Percentiles rank a stretch among this genome's conserved stretches.
Conservation (phyloP, 805 yeast genomes). For the Lipomyces yamadae region DNA sequence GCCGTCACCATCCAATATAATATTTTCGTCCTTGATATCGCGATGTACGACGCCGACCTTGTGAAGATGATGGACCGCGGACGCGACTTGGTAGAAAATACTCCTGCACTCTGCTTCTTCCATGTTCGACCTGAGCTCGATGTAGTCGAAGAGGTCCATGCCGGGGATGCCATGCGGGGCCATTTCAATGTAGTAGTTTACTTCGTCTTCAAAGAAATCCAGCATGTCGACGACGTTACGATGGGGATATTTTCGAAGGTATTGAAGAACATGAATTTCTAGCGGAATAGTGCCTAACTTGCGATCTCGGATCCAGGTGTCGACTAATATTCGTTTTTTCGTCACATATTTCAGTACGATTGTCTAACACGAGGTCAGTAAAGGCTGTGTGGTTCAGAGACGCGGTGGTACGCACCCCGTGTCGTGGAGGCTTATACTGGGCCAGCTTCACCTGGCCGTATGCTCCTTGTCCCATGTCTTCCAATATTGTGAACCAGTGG, state of each 20-base stretch:
- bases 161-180: constrained; percentile 91
- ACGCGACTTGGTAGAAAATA: constrained; percentile 77
- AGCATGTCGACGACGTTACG: constrained; percentile 83
- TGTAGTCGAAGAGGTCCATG: constrained; percentile 88
- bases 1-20: constrained; percentile 79
- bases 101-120: constrained; percentile 75
- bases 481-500: constrained; percentile 69
- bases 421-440: constrained; percentile 54
- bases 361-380: constrained; percentile 55
- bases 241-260: constrained; percentile 68
- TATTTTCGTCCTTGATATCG: constrained; percentile 93
- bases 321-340: constrained; percentile 90
- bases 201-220: constrained; percentile 91
- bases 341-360: constrained; percentile 87
- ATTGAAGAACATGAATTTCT: constrained; percentile 92
- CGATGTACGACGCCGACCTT: constrained; percentile 87
- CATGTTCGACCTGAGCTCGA: constrained; percentile 84
- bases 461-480: constrained; percentile 93
- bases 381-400: background rate
- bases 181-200: constrained; percentile 87
- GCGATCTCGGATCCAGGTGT: constrained; percentile 96
- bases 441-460: constrained; percentile 92
- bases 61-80: constrained; percentile 82
- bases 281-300: constrained; percentile 90
- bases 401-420: constrained; percentile 19